Percentiles rank a stretch among this genome's conserved stretches.
These are phyloP conservation scores for Candida koratica DNA, from an alignment of 805 yeast genomes.

Conservation along the genomic window DNA sequence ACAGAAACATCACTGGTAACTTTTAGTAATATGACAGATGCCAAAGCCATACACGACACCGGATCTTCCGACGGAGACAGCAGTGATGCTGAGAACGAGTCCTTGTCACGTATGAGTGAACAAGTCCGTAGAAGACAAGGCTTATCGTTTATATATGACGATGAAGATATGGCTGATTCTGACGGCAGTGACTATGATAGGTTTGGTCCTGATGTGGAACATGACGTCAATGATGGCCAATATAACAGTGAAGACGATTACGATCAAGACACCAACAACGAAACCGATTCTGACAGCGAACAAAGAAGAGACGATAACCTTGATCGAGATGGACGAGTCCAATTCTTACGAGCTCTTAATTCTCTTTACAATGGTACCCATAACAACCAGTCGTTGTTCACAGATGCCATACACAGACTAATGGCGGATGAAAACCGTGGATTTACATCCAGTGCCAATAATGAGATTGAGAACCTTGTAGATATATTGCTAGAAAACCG, in stretches of 20 bases:
- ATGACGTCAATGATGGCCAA: constrained; percentile 6
- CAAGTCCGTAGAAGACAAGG: constrained; percentile 23
- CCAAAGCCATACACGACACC: no score
- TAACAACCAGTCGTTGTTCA: constrained; percentile 21
- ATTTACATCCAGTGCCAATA: constrained; percentile 20
- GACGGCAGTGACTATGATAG: not conserved
- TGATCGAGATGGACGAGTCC: constrained; percentile 19
- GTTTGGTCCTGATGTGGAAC: constrained; percentile 1
- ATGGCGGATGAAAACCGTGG: constrained; percentile 25
- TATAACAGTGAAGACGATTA: constrained; percentile 22
- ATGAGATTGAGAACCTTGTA: constrained; percentile 34
- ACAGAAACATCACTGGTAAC: no score
- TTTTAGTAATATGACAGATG: no score
- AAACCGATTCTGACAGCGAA: constrained; percentile 12
- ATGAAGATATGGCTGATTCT: not conserved
- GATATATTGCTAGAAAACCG: constrained; percentile 41
- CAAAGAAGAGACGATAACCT: constrained; percentile 12
- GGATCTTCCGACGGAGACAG: constrained; percentile 14
- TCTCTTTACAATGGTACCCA: constrained; percentile 13
- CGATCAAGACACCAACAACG: constrained; percentile 15
- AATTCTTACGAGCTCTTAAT: constrained; percentile 26
- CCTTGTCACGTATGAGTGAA: constrained; percentile 38
- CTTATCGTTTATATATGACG: constrained; percentile 1
- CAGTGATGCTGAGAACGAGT: constrained; percentile 23
- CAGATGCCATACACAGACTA: constrained; percentile 32